Evolutionary conservation across 2,329 filamentous ascomycete species (phyloP).

Genomic region (Blastomyces percursus): DNA sequence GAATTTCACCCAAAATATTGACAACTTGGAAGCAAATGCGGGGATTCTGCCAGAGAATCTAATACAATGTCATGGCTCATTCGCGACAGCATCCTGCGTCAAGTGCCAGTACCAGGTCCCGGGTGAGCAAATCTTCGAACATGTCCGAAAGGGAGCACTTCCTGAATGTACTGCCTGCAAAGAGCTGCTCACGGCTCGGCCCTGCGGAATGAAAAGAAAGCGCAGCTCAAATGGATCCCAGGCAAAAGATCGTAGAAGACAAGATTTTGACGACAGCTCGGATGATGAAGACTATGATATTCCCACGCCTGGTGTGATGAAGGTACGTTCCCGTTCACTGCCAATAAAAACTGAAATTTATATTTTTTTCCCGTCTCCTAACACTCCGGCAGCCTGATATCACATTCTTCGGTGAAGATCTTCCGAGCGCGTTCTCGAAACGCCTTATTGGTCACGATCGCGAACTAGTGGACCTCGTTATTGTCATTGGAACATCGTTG

Average conservation of each 20-base stretch:
- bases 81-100: conserved; percentile 81
- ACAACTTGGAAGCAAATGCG: conserved; percentile 83
- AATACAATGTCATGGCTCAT: conserved; percentile 93
- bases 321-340: conserved; percentile 26
- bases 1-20: conserved; percentile 98
- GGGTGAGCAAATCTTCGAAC: conserved; percentile 67
- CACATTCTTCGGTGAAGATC: conserved; percentile 88
- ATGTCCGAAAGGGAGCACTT: conserved; percentile 64
- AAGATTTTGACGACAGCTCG: conserved; percentile 42
- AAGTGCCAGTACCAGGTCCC: conserved; percentile 64
- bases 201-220: conserved; percentile 43
- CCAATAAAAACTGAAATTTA: conserved; percentile 7
- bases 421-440: conserved; percentile 71
- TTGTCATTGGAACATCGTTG: conserved; percentile 91
- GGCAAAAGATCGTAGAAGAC: conserved; percentile 44
- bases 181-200: conserved; percentile 40
- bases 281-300: conserved; percentile 52
- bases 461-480: conserved; percentile 71
- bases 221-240: conserved; percentile 38
- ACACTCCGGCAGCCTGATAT: conserved; percentile 62
- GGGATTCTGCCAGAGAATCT: conserved; percentile 72
- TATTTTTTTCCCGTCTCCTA: conserved; percentile 4
- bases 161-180: conserved; percentile 67
- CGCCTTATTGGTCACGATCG: conserved; percentile 74
- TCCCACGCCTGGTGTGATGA: conserved; percentile 70